Evolutionary conservation across 805 yeast genomes (phyloP).

Genomic region (Wickerhamomyces tratensis): DNA sequence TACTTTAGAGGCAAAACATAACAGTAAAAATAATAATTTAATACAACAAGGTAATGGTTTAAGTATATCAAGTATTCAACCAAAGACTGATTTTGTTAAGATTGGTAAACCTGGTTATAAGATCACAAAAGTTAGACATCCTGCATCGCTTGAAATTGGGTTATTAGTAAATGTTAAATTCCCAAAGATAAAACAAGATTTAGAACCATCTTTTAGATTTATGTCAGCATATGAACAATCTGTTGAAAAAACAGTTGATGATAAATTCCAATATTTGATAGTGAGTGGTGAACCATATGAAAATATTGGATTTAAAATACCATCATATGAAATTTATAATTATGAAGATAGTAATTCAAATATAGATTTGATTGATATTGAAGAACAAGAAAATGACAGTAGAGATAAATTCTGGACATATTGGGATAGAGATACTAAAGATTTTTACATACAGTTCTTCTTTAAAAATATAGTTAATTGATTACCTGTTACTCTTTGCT

Average conservation of each 20-base stretch:
- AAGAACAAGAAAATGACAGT: too few species aligned
- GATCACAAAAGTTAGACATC: slow-evolving; percentile 60
- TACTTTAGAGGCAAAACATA: slow-evolving; percentile 12
- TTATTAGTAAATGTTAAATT: slow-evolving; percentile 51
- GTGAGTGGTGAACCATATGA: slow-evolving; percentile 89
- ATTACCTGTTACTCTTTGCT: too few species aligned
- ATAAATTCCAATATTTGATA: slow-evolving; percentile 58
- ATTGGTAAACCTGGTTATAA: slow-evolving; percentile 71
- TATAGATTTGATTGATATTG: too few species aligned
- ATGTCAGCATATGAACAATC: slow-evolving; percentile 71
- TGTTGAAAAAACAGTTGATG: slow-evolving; percentile 36
- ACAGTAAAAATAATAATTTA: not conserved
- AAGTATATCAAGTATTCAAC: slow-evolving; percentile 4
- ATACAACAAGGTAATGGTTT: slow-evolving; percentile 13
- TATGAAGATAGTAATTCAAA: slow-evolving; percentile 21
- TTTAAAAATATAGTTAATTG: slow-evolving; percentile 21
- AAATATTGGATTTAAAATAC: slow-evolving; percentile 67
- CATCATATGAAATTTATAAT: slow-evolving; percentile 43
- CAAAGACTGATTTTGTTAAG: slow-evolving; percentile 39
- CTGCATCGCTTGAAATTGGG: slow-evolving; percentile 49
- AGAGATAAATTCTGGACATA: slow-evolving; percentile 44
- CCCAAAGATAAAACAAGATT: slow-evolving; percentile 33
- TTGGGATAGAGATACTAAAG: slow-evolving; percentile 65
- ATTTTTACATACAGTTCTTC: slow-evolving; percentile 63
- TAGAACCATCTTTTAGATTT: slow-evolving; percentile 58